Base-by-base conservation (phyloP, 441 rosid genomes). In the Francoa sonchifolia region DNA sequence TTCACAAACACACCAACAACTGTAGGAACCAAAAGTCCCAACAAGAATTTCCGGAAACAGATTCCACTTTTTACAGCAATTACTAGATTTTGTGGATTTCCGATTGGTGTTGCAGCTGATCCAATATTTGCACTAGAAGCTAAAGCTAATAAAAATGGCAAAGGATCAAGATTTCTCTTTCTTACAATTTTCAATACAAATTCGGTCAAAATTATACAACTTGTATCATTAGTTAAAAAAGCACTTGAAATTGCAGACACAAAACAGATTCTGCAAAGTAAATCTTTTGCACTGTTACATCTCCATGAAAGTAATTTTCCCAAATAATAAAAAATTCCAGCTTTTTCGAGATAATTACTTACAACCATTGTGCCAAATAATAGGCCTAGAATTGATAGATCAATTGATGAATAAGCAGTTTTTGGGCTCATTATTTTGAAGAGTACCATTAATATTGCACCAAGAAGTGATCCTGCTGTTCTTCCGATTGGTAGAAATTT, bases 351-450 rank as follows among this genome's bases (percentile, higher is more conserved):
- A 63, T 83, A 88, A 16, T 58, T 51, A 42, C 90, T 68, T 15
- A 88, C 87, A 34, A 88, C 90, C 97, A 88, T 83, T 0, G 93
- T 88, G 3, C 95, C 97, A 17, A 83, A 88, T 25, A 88, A 71
- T 51, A 88, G 95, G 8, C 93, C 93, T 3, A 88, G 79, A 31
- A 88, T 78, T 1, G 83, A 74, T 15, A 88, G 84, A 54, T 88
- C 90, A 39, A 88, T 81, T 6, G 97, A 75, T 4, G 71, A 70
- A 33, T 80, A 81, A 7, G 95, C 97, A 42, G 80, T 65, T 14
- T 78, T 85, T 0, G 93, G 93, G 14, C 85, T 59, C 17, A 76
- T 48, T 37, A 83, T 85, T 35, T 31, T 62, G 55, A 78, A 83
- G 27, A 88, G 22, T 40, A 88, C 95, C 97, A 83, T 88, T 6